Conservation (phyloP, 1,139 yeast species). For the Pichia sp. region DNA sequence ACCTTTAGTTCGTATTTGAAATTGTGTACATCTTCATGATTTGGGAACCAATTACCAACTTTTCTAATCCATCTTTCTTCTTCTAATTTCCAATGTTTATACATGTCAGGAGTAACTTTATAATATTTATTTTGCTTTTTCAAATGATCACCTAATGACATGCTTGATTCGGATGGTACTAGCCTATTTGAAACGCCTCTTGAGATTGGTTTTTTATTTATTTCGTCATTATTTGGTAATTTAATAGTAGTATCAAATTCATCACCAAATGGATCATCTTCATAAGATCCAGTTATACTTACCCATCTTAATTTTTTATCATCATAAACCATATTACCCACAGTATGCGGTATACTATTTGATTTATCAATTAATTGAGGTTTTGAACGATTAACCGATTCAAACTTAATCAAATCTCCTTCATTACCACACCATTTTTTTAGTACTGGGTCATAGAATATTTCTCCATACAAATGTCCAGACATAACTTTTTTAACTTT, state of each 20-base stretch:
- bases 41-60: constrained; percentile 30
- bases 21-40: constrained; percentile 19
- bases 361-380: constrained; percentile 19
- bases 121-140: constrained; percentile 13
- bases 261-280: constrained; percentile 35
- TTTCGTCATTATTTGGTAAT: background rate
- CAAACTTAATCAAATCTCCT: constrained; percentile 42
- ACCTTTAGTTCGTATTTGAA: constrained; percentile 27
- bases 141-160: constrained; percentile 12
- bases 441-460: constrained; percentile 46
- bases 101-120: constrained; percentile 21
- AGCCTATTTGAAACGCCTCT: constrained; percentile 8
- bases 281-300: constrained; percentile 33
- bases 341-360: constrained; percentile 24
- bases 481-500: constrained; percentile 23
- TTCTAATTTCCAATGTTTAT: constrained; percentile 25
- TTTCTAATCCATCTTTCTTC: constrained; percentile 28
- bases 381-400: constrained; percentile 20
- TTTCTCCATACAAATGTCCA: constrained; percentile 31
- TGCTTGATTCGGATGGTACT: constrained; percentile 15
- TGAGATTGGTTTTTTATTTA: background rate
- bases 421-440: constrained; percentile 59
- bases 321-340: constrained; percentile 52
- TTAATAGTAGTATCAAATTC: constrained; percentile 20
- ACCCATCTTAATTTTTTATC: constrained; percentile 48